These are phyloP conservation scores for Trichoderma asperelloides DNA, from an alignment of 495 filamentous ascomycete genomes.

Conservation along the genomic window DNA sequence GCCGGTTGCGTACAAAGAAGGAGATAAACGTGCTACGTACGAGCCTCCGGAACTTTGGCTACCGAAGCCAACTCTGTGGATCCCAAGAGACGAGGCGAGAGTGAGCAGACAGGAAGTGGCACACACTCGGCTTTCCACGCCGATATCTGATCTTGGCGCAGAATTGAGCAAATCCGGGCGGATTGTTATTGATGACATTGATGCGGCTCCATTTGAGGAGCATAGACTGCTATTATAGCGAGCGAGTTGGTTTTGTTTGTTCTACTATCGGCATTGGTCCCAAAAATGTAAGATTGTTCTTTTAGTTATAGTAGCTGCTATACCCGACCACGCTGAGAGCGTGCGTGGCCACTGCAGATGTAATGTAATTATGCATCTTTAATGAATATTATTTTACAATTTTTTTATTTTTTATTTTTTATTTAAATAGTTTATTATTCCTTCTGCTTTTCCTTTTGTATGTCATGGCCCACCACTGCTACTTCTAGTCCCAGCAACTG, in stretches of 20 bases:
- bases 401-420: neutral
- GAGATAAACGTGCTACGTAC: slow-evolving; percentile 51
- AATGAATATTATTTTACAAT: neutral
- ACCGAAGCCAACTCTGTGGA: slow-evolving; percentile 55
- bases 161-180: slow-evolving; percentile 51
- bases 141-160: slow-evolving; percentile 55
- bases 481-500: neutral
- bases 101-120: slow-evolving; percentile 55
- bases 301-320: neutral
- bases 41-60: slow-evolving; percentile 57
- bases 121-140: slow-evolving; percentile 43
- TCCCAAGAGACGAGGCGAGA: slow-evolving; percentile 57
- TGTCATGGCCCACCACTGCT: too few relatives aligned
- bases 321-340: neutral
- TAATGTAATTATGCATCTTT: neutral
- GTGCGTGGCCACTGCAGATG: neutral
- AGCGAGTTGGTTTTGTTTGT: neutral
- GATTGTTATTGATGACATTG: slow-evolving; percentile 18
- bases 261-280: neutral
- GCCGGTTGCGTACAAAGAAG: slow-evolving; percentile 41
- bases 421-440: neutral
- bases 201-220: slow-evolving; percentile 21
- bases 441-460: too few relatives aligned
- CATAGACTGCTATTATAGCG: neutral
- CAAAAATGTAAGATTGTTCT: too few relatives aligned